Conservation (phyloP, 768 basidiomycete genomes). For the Suillus paluster region DNA sequence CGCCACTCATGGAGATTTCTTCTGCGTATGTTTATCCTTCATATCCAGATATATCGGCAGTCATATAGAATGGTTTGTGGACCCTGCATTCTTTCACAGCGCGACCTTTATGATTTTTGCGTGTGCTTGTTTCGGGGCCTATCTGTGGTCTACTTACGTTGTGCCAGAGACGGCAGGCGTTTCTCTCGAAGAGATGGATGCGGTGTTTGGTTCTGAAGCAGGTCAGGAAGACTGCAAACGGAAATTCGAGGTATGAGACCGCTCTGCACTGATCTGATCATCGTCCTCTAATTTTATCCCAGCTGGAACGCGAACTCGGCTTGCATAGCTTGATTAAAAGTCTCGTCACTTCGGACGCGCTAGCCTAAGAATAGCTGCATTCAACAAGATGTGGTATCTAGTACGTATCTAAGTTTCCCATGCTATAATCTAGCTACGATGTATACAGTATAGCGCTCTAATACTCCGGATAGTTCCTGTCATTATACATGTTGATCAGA, state of each 20-base stretch:
- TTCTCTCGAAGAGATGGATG: conserved; percentile 78
- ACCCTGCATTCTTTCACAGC: conserved; percentile 36
- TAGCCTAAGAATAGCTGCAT: neutral
- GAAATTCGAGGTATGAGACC: conserved; percentile 54
- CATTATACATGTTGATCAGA: neutral
- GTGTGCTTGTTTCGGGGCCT: conserved; percentile 64
- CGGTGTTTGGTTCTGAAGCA: conserved; percentile 62
- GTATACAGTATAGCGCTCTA: conserved; percentile 5
- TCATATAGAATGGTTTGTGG: neutral
- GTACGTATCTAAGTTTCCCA: neutral
- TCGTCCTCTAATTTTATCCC: neutral
- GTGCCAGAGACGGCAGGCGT: conserved; percentile 82
- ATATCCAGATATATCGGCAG: neutral
- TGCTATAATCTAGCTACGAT: neutral
- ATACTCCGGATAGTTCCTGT: neutral
- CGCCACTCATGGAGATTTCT: conserved; percentile 63
- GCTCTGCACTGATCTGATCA: neutral
- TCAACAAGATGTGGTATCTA: conserved; percentile 7
- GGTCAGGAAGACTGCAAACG: conserved; percentile 56
- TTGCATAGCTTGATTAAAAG: conserved; percentile 48
- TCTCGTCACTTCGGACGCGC: conserved; percentile 24
- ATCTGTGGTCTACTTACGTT: conserved; percentile 68
- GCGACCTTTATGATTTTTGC: conserved; percentile 73
- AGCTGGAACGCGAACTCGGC: conserved; percentile 66
- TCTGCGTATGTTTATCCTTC: conserved; percentile 47